Evolutionary conservation across 2,329 filamentous ascomycete genomes (phyloP), one percentile per base, ranked within the genome.

Genomic region (Fusarium humuli): DNA sequence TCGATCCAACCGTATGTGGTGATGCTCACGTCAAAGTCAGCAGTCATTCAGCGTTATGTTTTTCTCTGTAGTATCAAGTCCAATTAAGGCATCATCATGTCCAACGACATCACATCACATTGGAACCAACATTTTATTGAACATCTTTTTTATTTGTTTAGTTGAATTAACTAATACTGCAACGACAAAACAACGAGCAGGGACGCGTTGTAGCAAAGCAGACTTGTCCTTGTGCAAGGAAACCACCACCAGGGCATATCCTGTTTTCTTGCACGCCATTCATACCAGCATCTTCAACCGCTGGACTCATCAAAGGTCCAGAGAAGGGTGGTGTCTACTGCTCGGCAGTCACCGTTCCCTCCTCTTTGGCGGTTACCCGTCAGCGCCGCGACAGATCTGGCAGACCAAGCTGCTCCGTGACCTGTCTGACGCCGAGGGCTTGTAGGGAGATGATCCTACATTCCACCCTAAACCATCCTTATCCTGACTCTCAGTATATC

Each of bases 81-180:
- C 22, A 7, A 37, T 12, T 2, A 37, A n/a, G 18, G 34, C 34
- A 37, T 10, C 18, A 37, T n/a, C 18, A 37, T 37, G 18, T n/a
- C n/a, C 34, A 37, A 37, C 18, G 18, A n/a, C 20, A 30, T 48
- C 25, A 50, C 48, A 57, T 58, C 27, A 41, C 20, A 45, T 27
- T 18, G 42, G 16, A 46, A 6, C n/a, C 13, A 20, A 30, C 5
- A 10, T 27, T 67, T 58, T 34, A 61, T 67, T 73, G 70, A 76
- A 76, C 61, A 54, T 71, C 8, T 70, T 74, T 73, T 61, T 64
- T 44, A 42, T 67, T 61, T 70, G 69, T 64, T 71, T 77, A 73
- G 79, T 81, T 74, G 73, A 58, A 82, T 82, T 81, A 82, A 81
- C 79, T 82, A 82, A 77, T 82, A 82, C 76, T 79, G 76, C 78